Evolutionary conservation across 306 rosid species (phyloP), one percentile per base, ranked within the genome.

Genomic region (Canavalia gladiata): DNA sequence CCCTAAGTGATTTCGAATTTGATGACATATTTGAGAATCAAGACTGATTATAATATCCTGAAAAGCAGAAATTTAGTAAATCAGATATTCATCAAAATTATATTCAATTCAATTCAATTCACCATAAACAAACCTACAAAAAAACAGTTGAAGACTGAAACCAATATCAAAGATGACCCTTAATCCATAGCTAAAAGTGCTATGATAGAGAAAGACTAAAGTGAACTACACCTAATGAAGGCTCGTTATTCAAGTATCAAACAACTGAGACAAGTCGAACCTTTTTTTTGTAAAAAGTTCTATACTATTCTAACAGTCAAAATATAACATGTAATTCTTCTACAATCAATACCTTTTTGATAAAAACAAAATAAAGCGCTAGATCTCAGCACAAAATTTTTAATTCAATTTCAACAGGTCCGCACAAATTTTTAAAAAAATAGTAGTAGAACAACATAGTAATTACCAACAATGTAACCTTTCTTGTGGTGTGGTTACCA

Each of bases 1-100:
- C 82, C 80, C 75, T 92, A 74, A 92, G 90, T 13, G 91, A 76
- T 79, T 51, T 94, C 25, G 91, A 76, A 77, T 51, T 94, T 7
- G 94, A 89, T 0, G 97, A 74, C 98, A 94, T 94, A 4, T 31
- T 83, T 56, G 45, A 86, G 60, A 64, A 34, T 79, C 52, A 37
- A 64, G 42, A 64, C 75, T 68, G 76, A 57, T 37, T 78, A 30
- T 11, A 54, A 71, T 66, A 56, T 68, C 83, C 92, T 89, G 64
- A 78, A 86, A 75, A 62, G 73, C 55, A 74, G 63, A 77, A 74
- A 72, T 25, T 18, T 2, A 47, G 67, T 7, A 62, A 68, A 80
- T 59, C 42, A 82, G 58, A 84, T 51, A 73, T 58, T 52, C 8
- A 78, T 83, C 56, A 82, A 41, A 45, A 51, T 45, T 31, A 56